Percentiles rank a stretch among this genome's conserved stretches.
These are phyloP conservation scores for Gloeopeniophorella convolvens DNA, from an alignment of 768 basidiomycete species.

Conservation along the genomic window DNA sequence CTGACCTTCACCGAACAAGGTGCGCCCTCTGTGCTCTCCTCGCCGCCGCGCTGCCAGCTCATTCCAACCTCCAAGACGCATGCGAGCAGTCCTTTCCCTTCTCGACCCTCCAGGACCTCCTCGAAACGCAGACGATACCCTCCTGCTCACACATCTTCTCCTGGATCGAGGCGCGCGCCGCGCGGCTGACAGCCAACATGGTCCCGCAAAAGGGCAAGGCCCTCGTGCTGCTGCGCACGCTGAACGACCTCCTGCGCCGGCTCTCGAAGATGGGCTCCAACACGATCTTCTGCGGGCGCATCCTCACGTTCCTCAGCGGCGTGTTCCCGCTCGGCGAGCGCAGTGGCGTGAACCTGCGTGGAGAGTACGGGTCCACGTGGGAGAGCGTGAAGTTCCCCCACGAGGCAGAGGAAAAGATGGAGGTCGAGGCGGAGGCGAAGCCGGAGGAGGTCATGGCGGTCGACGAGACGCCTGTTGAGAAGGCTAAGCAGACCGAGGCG, in stretches of 20 bases:
- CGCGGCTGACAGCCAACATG: conserved; percentile 68
- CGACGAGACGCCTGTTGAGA: conserved; percentile 34
- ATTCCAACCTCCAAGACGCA: conserved; percentile 44
- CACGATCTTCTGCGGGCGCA: conserved; percentile 84
- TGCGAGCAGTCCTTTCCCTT: conserved; percentile 73
- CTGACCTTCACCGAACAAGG: conserved; percentile 75
- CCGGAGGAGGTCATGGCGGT: conserved; percentile 55
- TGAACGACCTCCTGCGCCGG: conserved; percentile 82
- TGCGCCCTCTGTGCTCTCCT: conserved; percentile 28
- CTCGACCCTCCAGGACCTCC: conserved; percentile 66
- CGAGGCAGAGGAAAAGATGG: conserved; percentile 31
- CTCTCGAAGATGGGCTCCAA: conserved; percentile 82
- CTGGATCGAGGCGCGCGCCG: conserved; percentile 74
- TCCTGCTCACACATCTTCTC: conserved; percentile 85
- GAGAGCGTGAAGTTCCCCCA: conserved; percentile 48
- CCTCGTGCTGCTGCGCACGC: conserved; percentile 71
- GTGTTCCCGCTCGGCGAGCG: conserved; percentile 86
- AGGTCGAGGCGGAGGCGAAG: conserved; percentile 26
- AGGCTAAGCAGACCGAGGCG: conserved; percentile 28
- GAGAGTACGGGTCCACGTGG: conserved; percentile 79
- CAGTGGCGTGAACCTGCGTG: conserved; percentile 86
- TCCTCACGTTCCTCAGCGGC: conserved; percentile 77
- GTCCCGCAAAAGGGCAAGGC: conserved; percentile 86
- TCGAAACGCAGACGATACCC: conserved; percentile 79
- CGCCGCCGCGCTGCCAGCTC: background rate